These are phyloP conservation scores for Russula sp. DNA, from an alignment of 768 basidiomycete species.

Conservation along the genomic window DNA sequence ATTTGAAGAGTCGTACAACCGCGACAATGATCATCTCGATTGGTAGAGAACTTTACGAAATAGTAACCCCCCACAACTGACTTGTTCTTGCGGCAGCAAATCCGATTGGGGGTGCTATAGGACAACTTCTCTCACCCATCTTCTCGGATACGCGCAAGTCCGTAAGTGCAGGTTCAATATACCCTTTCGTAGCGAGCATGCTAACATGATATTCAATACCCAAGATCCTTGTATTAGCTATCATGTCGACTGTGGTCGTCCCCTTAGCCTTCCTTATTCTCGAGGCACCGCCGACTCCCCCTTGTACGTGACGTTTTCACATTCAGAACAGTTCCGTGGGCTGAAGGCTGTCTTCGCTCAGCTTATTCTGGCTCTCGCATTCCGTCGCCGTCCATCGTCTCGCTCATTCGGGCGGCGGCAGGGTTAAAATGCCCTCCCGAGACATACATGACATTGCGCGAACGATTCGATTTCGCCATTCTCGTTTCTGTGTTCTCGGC, in stretches of 20 bases:
- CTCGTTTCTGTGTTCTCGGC: slow-evolving; percentile 55
- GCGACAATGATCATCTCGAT: slow-evolving; percentile 60
- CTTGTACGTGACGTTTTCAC: slow-evolving; percentile 44
- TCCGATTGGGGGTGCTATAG: slow-evolving; percentile 67
- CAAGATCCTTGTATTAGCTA: slow-evolving; percentile 67
- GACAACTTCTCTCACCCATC: slow-evolving; percentile 66
- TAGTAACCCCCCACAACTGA: background rate
- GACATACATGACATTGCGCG: slow-evolving; percentile 53
- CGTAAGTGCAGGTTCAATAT: slow-evolving; percentile 32
- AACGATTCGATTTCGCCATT: slow-evolving; percentile 67
- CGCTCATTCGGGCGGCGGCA: slow-evolving; percentile 50
- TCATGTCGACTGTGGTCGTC: slow-evolving; percentile 56
- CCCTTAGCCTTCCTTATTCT: slow-evolving; percentile 57
- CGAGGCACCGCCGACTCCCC: slow-evolving; percentile 65
- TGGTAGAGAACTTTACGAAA: slow-evolving; percentile 25
- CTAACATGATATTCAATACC: background rate
- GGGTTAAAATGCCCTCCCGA: slow-evolving; percentile 38
- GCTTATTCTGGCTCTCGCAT: slow-evolving; percentile 61
- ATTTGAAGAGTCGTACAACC: slow-evolving; percentile 67
- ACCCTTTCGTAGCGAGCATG: background rate
- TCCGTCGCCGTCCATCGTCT: slow-evolving; percentile 44
- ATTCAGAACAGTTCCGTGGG: background rate
- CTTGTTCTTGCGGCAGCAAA: slow-evolving; percentile 42
- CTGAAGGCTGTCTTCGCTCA: slow-evolving; percentile 27
- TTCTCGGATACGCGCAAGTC: slow-evolving; percentile 46